phyloP scores from a whole-genome alignment of 805 yeast species.

The Saturnispora sanitii region DNA sequence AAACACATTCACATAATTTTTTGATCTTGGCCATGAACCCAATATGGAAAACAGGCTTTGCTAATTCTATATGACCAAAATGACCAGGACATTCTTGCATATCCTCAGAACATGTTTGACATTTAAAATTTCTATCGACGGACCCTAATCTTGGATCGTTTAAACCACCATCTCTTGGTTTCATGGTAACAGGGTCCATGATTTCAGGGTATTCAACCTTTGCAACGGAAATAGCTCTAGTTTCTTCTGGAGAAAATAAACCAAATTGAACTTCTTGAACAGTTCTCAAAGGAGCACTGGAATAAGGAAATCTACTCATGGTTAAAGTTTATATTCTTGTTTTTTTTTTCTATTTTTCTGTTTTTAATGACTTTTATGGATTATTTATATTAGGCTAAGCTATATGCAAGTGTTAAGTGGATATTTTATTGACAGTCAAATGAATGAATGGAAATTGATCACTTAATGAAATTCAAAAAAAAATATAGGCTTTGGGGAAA shows the following conservation, averaged over 20 bases:
- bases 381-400: background rate
- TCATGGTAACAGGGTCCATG: conserved; percentile 95
- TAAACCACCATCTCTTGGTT: conserved; percentile 93
- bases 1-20: conserved; percentile 90
- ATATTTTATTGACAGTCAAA: conserved; percentile 5
- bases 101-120: conserved; percentile 99
- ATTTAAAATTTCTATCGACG: conserved; percentile 91
- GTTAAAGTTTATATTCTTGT: conserved; percentile 2
- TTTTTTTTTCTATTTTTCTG: conserved; percentile 1
- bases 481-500: background rate
- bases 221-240: conserved; percentile 94
- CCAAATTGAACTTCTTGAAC: conserved; percentile 99
- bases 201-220: conserved; percentile 98
- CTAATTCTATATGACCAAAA: conserved; percentile 96
- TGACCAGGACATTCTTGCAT: conserved; percentile 99
- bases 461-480: conserved; percentile 1
- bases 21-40: conserved; percentile 91
- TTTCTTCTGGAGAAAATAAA: conserved; percentile 93
- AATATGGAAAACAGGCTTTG: conserved; percentile 97
- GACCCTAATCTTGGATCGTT: conserved; percentile 97
- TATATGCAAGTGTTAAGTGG: conserved; percentile 4
- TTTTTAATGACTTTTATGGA: background rate
- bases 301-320: conserved; percentile 65
- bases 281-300: conserved; percentile 96
- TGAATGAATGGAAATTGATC: conserved; percentile 7